Evolutionary conservation across 768 basidiomycete genomes (phyloP), one percentile per base, ranked within the genome.

Genomic region (Mycena filopes): DNA sequence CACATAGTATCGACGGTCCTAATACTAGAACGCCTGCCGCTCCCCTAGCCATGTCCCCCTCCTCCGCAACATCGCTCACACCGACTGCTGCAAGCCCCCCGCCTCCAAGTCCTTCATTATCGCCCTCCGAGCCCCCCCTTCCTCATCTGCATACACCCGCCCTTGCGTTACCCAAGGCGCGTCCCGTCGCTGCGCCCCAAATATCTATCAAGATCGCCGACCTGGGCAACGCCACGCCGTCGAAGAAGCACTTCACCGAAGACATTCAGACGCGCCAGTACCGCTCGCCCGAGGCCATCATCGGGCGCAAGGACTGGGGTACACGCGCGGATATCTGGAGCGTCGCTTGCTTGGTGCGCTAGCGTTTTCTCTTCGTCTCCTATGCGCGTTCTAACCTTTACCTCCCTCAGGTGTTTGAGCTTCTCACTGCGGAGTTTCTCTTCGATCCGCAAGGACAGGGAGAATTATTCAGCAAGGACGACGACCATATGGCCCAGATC

Each of bases 261-360:
- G 95, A 96, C 74, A 97, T 96, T 69, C 96, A 97, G 79, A 98
- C 95, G n/a, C 87, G 95, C 45, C 95, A 97, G 74, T 98, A 98
- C 76, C 91, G 95, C 66, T 87, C 93, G 28, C 95, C 95, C n/a
- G 95, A 98, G 77, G 95, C 94, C 57, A 95, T 98, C 70, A 80
- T 96, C 20, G 95, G 96, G 20, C 87, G 89, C 58, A 86, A 86
- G 38, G 92, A 94, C 70, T 98, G 95, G 95, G 93, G 90, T 69
- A 82, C 87, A 40, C 87, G 90, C 58, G 94, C 87, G 46, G 95
- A 98, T 78, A 87, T 96, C 23, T 98, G 95, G 95, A 93, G 91
- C 70, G 89, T 94, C 26, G 96, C 93, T 23, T 96, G 95, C 78
- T 84, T 98, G 72, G 87, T 93, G 68, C 73, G 87, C 41, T 81